phyloP scores from a whole-genome alignment of 768 basidiomycete genomes.

The Tulasnella sp. region DNA sequence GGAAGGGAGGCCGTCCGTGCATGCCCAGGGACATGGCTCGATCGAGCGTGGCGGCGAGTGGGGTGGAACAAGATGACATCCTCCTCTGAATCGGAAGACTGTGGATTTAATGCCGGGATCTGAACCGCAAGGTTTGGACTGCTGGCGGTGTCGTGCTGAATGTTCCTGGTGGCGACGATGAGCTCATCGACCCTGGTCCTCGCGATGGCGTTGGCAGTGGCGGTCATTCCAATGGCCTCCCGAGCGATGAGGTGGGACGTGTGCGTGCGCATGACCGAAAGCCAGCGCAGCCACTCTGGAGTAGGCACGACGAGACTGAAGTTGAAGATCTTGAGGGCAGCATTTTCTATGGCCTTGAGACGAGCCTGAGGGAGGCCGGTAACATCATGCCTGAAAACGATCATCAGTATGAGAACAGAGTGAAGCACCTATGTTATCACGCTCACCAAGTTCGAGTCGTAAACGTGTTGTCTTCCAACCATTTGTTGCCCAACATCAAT shows the following conservation, averaged over 20 bases:
- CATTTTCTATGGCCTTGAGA: conserved; percentile 21
- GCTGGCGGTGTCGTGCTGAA: not conserved
- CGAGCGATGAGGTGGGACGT: conserved; percentile 10
- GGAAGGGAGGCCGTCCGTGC: not conserved
- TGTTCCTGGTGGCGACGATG: not conserved
- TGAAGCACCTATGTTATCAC: not conserved
- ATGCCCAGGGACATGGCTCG: not conserved
- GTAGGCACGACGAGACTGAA: conserved; percentile 15
- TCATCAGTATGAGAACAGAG: not conserved
- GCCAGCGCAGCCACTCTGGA: conserved; percentile 15
- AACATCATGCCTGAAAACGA: conserved; percentile 25
- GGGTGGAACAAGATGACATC: conserved; percentile 15
- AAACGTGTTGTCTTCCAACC: conserved; percentile 39
- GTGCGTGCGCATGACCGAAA: conserved; percentile 7
- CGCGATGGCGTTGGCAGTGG: not conserved
- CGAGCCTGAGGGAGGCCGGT: conserved; percentile 18
- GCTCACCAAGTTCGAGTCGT: conserved; percentile 37
- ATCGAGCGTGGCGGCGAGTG: not conserved
- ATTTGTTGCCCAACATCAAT: conserved; percentile 37
- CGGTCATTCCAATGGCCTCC: conserved; percentile 19
- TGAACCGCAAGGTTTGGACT: not conserved
- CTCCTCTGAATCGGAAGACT: not conserved
- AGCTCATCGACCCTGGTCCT: conserved; percentile 20
- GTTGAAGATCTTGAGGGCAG: conserved; percentile 18
- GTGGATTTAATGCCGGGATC: not conserved